phyloP scores from a whole-genome alignment of 169 alveolate genomes.

The Cryptosporidium parvum region DNA sequence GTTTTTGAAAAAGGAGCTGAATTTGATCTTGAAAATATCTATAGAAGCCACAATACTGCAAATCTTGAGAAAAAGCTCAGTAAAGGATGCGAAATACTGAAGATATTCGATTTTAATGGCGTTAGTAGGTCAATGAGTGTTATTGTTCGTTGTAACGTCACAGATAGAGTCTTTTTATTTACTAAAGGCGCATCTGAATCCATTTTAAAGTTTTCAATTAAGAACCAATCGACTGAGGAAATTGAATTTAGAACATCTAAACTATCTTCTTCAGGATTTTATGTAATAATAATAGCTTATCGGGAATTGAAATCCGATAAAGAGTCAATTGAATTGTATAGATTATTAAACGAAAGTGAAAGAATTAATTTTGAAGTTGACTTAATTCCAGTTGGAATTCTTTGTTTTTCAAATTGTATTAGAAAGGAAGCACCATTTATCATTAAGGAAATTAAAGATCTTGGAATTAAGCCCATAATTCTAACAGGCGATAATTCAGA shows the following conservation, averaged over 20 bases:
- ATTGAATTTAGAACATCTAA: slow-evolving; percentile 10
- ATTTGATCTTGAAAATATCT: neutral
- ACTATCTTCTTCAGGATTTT: slow-evolving; percentile 28
- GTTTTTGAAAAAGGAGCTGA: neutral
- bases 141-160: slow-evolving; percentile 23
- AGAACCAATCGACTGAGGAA: neutral
- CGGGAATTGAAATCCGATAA: slow-evolving; percentile 20
- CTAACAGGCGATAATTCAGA: slow-evolving; percentile 62
- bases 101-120: slow-evolving; percentile 23
- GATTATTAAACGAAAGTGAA: neutral
- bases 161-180: slow-evolving; percentile 24
- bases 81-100: slow-evolving; percentile 22
- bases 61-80: neutral
- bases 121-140: slow-evolving; percentile 47
- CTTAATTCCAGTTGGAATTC: slow-evolving; percentile 38
- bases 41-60: neutral
- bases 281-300: slow-evolving; percentile 33
- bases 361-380: slow-evolving; percentile 9
- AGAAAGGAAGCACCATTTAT: slow-evolving; percentile 24
- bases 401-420: slow-evolving; percentile 48
- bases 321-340: slow-evolving; percentile 4
- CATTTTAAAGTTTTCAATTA: slow-evolving; percentile 3
- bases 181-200: slow-evolving; percentile 70
- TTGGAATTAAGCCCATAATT: slow-evolving; percentile 29
- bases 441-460: slow-evolving; percentile 24